Conservation (phyloP, 768 basidiomycete genomes). For the Rhizopogon rudus region DNA sequence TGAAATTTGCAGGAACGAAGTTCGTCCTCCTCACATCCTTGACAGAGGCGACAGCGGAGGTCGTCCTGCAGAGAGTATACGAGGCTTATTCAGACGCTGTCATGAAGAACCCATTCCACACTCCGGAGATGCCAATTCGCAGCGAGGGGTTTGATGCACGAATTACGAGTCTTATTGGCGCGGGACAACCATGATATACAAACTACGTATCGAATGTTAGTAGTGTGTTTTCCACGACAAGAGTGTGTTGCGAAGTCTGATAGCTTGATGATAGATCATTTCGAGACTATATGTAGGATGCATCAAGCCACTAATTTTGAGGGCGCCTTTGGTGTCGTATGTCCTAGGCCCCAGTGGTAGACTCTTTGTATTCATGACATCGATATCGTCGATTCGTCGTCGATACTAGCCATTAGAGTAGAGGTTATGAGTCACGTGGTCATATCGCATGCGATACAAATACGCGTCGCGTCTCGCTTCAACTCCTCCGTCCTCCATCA, state of each 20-base stretch:
- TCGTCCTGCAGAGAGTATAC: constrained; percentile 80
- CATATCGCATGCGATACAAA: constrained; percentile 4
- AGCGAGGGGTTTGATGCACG: constrained; percentile 82
- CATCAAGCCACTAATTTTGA: background rate
- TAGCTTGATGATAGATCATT: constrained; percentile 5
- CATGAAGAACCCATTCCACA: constrained; percentile 99
- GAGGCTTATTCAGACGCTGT: constrained; percentile 92
- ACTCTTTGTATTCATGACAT: too few species aligned
- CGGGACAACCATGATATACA: constrained; percentile 17
- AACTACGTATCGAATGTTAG: background rate
- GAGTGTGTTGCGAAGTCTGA: background rate
- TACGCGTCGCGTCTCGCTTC: constrained; percentile 10
- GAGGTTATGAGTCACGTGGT: constrained; percentile 17
- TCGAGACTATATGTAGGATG: background rate
- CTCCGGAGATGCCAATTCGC: constrained; percentile 98
- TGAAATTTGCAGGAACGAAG: constrained; percentile 68
- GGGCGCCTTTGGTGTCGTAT: too few species aligned
- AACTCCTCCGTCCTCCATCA: background rate
- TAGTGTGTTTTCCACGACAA: background rate
- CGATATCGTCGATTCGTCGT: too few species aligned
- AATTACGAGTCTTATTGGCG: constrained; percentile 56
- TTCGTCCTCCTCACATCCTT: constrained; percentile 90
- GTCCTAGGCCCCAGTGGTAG: too few species aligned
- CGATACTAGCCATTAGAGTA: too few species aligned
- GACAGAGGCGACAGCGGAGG: constrained; percentile 63